These are phyloP conservation scores for Marchantia paleacea DNA, from an alignment of 225 moss, liverwort and hornwort genomes.

Conservation along the genomic window DNA sequence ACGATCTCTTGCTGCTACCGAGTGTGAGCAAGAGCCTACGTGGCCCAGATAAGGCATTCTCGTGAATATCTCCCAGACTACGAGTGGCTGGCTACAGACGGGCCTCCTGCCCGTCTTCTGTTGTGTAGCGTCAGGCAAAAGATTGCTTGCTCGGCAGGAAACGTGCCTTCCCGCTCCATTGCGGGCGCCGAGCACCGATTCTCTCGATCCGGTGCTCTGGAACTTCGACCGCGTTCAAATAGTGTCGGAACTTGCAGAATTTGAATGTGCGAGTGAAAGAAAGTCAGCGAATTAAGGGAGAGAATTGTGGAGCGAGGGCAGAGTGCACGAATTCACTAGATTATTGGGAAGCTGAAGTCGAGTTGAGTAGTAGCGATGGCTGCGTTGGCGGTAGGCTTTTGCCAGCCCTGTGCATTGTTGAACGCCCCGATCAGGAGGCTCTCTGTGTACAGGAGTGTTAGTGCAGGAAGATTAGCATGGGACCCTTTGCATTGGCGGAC, in stretches of 20 bases:
- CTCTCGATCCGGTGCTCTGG: not conserved
- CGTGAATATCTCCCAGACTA: not conserved
- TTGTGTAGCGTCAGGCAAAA: not conserved
- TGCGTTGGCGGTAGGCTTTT: conserved; percentile 19
- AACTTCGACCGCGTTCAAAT: not conserved
- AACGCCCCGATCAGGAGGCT: not conserved
- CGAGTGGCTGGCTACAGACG: conserved; percentile 3
- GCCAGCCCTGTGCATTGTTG: conserved; percentile 13
- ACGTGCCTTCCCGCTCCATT: not conserved
- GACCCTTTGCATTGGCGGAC: conserved; percentile 19
- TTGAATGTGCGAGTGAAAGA: not conserved
- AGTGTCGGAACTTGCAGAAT: not conserved
- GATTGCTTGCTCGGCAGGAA: conserved; percentile 6
- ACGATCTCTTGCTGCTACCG: no score
- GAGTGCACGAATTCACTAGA: not conserved
- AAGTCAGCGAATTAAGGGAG: no score
- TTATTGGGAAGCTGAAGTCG: not conserved
- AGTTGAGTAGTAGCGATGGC: conserved; percentile 19
- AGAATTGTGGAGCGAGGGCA: not conserved
- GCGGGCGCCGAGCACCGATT: not conserved
- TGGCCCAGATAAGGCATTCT: conserved; percentile 10
- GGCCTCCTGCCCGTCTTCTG: not conserved
- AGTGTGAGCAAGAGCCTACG: not conserved
- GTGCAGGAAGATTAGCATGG: conserved; percentile 22
- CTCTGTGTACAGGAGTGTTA: not conserved